Conservation (phyloP, 2,329 filamentous ascomycete genomes). For the Conoideocrella luteorostrata region DNA sequence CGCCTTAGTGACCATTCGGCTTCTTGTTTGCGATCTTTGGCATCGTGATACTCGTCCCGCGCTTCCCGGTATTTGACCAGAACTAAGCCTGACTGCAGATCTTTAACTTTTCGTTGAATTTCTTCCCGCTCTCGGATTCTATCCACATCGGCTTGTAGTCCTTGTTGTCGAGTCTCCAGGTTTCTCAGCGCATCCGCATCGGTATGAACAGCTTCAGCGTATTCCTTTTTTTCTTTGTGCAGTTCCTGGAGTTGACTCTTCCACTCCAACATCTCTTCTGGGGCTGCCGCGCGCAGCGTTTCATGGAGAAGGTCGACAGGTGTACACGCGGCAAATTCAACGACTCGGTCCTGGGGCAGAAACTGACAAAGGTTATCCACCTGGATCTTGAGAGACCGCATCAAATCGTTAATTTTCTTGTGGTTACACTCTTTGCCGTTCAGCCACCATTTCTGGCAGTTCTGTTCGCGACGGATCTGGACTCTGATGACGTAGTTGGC, state of each 20-base stretch:
- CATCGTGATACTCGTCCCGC: slow-evolving; percentile 37
- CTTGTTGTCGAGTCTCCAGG: slow-evolving; percentile 66
- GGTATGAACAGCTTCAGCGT: slow-evolving; percentile 50
- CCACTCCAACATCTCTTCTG: slow-evolving; percentile 70
- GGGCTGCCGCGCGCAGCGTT: slow-evolving; percentile 83
- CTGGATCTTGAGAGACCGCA: slow-evolving; percentile 74
- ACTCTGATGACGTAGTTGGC: slow-evolving; percentile 69
- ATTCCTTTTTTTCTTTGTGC: slow-evolving; percentile 59
- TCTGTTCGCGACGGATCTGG: slow-evolving; percentile 74
- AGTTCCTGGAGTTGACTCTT: slow-evolving; percentile 68
- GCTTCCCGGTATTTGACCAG: slow-evolving; percentile 58
- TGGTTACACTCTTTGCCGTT: slow-evolving; percentile 59
- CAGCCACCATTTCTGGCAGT: slow-evolving; percentile 71
- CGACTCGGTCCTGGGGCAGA: slow-evolving; percentile 89
- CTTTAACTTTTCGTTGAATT: slow-evolving; percentile 56
- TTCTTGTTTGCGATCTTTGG: slow-evolving; percentile 48
- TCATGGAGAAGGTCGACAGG: slow-evolving; percentile 77
- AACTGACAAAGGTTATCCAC: slow-evolving; percentile 98
- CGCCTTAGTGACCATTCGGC: slow-evolving; percentile 51
- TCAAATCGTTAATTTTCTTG: slow-evolving; percentile 61
- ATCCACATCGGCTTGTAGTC: slow-evolving; percentile 75
- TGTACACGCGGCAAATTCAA: slow-evolving; percentile 81
- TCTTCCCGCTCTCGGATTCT: slow-evolving; percentile 69
- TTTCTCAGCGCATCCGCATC: slow-evolving; percentile 58
- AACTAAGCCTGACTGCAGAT: slow-evolving; percentile 60